Conservation (phyloP, 2,329 filamentous ascomycete species). For the Ascochyta pisi region DNA sequence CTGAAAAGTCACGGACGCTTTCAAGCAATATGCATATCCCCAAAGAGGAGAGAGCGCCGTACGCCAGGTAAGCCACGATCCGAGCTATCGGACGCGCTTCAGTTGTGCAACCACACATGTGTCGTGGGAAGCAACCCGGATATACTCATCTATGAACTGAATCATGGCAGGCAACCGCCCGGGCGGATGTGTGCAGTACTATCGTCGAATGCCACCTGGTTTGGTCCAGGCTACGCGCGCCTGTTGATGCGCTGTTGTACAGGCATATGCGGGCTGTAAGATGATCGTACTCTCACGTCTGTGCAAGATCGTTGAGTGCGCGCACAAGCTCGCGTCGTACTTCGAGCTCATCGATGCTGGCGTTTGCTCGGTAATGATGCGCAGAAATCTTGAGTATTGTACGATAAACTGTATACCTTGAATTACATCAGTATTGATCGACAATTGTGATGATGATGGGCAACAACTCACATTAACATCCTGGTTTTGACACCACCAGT, state of each 20-base stretch:
- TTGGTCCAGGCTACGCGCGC: neutral
- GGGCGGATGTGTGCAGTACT: neutral
- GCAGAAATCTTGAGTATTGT: slow-evolving; percentile 52
- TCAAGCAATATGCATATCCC: neutral
- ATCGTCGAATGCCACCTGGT: neutral
- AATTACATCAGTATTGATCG: slow-evolving; percentile 10
- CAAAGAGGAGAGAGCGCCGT: slow-evolving; percentile 11
- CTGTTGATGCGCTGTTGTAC: neutral
- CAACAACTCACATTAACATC: slow-evolving; percentile 50
- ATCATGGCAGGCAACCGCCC: neutral
- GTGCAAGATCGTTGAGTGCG: slow-evolving; percentile 48
- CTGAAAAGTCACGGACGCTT: slow-evolving; percentile 1
- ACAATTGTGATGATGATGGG: neutral
- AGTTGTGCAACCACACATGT: too few species aligned
- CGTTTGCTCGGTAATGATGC: slow-evolving; percentile 53
- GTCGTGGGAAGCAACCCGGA: neutral
- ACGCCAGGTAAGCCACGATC: slow-evolving; percentile 10
- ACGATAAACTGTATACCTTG: slow-evolving; percentile 56
- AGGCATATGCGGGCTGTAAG: neutral
- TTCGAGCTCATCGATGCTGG: slow-evolving; percentile 51
- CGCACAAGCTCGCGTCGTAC: slow-evolving; percentile 52
- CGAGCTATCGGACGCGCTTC: neutral
- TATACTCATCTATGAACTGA: neutral
- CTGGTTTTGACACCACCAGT: slow-evolving; percentile 44
- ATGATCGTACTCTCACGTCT: slow-evolving; percentile 22